Conservation (phyloP, 805 yeast genomes). For the Lipomyces spencermartinsiae region DNA sequence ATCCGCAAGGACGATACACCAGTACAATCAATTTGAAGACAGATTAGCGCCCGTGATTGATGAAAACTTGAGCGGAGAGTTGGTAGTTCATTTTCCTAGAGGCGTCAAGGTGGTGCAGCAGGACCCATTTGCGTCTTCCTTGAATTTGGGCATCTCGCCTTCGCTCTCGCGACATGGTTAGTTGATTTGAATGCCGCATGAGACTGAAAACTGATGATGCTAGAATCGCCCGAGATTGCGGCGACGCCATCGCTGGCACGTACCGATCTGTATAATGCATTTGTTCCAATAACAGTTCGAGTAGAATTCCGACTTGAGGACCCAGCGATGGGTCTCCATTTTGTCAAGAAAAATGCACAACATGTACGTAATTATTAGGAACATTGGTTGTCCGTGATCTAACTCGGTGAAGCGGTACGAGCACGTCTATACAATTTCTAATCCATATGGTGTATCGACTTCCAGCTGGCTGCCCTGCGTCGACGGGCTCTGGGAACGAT, state of each 20-base stretch:
- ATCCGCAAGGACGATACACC: constrained; percentile 39
- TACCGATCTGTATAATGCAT: constrained; percentile 50
- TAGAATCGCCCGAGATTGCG: constrained; percentile 26
- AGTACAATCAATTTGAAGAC: constrained; percentile 38
- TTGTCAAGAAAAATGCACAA: constrained; percentile 55
- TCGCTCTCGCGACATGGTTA: constrained; percentile 30
- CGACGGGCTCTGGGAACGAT: constrained; percentile 84
- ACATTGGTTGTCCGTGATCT: neutral
- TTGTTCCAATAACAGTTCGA: constrained; percentile 73
- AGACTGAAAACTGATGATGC: neutral
- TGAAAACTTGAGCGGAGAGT: constrained; percentile 66
- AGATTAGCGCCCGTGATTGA: constrained; percentile 51
- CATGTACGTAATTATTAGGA: constrained; percentile 19
- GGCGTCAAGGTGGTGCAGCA: constrained; percentile 66
- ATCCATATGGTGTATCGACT: constrained; percentile 78
- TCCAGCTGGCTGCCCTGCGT: constrained; percentile 99
- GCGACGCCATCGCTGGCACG: constrained; percentile 45
- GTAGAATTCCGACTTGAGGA: constrained; percentile 70
- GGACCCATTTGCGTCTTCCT: constrained; percentile 46
- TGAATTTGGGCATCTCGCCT: constrained; percentile 34
- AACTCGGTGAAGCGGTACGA: constrained; percentile 20
- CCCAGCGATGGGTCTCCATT: constrained; percentile 76
- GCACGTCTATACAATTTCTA: constrained; percentile 76
- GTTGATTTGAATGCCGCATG: neutral
- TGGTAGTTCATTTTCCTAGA: constrained; percentile 68